Evolutionary conservation across 2,329 filamentous ascomycete genomes (phyloP), one percentile per base, ranked within the genome.

Genomic region (Sarocladium kiliense): DNA sequence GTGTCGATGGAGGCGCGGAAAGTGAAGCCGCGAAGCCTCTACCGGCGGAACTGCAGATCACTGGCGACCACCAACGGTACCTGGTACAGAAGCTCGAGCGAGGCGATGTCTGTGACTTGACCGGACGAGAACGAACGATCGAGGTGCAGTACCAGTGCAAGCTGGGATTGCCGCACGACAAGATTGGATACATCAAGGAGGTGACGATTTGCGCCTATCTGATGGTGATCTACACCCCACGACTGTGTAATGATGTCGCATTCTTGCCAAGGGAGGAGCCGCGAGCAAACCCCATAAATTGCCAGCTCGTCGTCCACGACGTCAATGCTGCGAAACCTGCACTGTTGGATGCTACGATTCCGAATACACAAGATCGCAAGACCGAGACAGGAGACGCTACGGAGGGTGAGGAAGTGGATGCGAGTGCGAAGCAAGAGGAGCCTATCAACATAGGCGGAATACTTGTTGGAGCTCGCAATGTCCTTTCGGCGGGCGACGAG

Each of bases 111-210:
- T 97, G 92, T 70, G 92, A 97, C 68, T 72, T 96, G 62, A 97
- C 92, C 1, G 87, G 88, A 30, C 84, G 86, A 57, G 83, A 89
- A 59, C 84, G 92, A 53, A 91, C 86, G 62, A 87, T 96, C 60
- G 92, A 97, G 69, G 84, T 97, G 10, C 88, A 91, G 62, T 85
- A 85, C 62, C 82, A 85, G 66, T 96, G 91, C 73, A 87, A 89
- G 63, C 90, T 89, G 0, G 86, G 88, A 50, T 77, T 85, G 30
- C 82, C 82, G 2, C 77, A 75, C 47, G 87, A 96, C 67, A 84
- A 87, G 49, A 96, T 97, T 63, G 87, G 87, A 42, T 91, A 90
- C 84, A 95, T 97, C 71, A 96, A 96, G 70, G 92, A 97, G 68
- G 84, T 93, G 1, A 88, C 87, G 2, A 96, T 91, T 11, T 97